These are phyloP conservation scores for Leccinum fallax DNA, from an alignment of 1,284 basidiomycete genomes.

Conservation along the genomic window DNA sequence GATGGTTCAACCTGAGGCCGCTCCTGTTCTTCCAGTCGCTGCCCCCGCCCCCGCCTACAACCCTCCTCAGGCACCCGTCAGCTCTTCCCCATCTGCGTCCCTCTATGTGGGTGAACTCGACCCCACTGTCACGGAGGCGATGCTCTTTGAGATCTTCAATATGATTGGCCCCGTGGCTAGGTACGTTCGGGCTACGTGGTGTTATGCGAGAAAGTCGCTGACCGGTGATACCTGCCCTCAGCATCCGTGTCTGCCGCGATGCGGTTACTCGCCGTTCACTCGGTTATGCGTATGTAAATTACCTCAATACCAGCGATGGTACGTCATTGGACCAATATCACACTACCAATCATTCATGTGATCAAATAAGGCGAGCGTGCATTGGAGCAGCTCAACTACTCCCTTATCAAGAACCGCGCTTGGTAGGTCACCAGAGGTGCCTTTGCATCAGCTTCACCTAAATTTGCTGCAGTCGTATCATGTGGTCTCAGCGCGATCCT, in stretches of 20 bases:
- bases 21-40: slow-evolving; percentile 42
- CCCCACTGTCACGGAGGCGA: slow-evolving; percentile 96
- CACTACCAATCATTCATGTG: slow-evolving; percentile 12
- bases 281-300: slow-evolving; percentile 99
- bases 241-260: slow-evolving; percentile 99
- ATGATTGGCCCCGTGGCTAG: slow-evolving; percentile 99
- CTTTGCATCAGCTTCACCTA: slow-evolving; percentile 5
- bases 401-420: slow-evolving; percentile 96
- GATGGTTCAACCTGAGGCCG: slow-evolving; percentile 38
- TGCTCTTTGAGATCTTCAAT: slow-evolving; percentile 99
- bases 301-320: slow-evolving; percentile 95
- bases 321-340: slow-evolving; percentile 31
- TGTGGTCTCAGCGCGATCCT: slow-evolving; percentile 99
- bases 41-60: slow-evolving; percentile 49
- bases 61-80: slow-evolving; percentile 53
- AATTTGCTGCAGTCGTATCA: slow-evolving; percentile 78
- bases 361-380: slow-evolving; percentile 83
- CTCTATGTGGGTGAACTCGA: slow-evolving; percentile 99
- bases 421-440: slow-evolving; percentile 57
- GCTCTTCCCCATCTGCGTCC: slow-evolving; percentile 82
- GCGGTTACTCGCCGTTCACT: slow-evolving; percentile 99
- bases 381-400: slow-evolving; percentile 99
- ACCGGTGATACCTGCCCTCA: slow-evolving; percentile 34
- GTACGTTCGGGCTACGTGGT: slow-evolving; percentile 44
- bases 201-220: not conserved